Evolutionary conservation across 2,329 filamentous ascomycete species (phyloP).

Genomic region (Penicillium palitans): DNA sequence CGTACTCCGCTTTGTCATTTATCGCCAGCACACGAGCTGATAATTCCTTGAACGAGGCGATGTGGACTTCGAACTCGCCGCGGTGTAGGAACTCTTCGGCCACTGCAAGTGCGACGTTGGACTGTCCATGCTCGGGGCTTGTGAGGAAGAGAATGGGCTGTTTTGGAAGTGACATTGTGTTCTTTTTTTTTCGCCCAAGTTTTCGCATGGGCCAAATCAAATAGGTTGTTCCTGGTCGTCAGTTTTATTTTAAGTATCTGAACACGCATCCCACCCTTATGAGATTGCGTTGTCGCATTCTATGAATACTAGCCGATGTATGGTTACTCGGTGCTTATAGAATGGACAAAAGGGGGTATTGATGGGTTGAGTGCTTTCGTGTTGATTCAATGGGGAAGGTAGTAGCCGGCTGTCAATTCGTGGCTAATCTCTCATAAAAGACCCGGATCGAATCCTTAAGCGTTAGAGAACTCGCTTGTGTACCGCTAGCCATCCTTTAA

Average conservation of each 20-base stretch:
- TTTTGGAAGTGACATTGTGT: slow-evolving; percentile 19
- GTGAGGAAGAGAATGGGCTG: slow-evolving; percentile 45
- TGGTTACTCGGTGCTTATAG: slow-evolving; percentile 6
- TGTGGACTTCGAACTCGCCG: slow-evolving; percentile 45
- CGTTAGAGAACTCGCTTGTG: neutral
- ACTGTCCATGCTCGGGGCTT: slow-evolving; percentile 50
- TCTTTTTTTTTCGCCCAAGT: neutral
- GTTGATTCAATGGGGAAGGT: neutral
- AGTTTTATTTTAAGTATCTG: neutral
- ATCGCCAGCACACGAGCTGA: slow-evolving; percentile 34
- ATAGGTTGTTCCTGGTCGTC: neutral
- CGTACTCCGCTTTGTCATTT: slow-evolving; percentile 17
- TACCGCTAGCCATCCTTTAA: neutral
- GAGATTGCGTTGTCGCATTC: neutral
- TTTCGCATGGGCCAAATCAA: neutral
- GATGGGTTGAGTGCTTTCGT: neutral
- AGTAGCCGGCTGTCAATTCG: neutral
- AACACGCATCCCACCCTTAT: neutral
- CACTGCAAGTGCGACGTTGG: slow-evolving; percentile 50
- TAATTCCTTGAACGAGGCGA: slow-evolving; percentile 47
- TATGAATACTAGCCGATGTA: slow-evolving; percentile 9
- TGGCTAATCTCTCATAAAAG: neutral
- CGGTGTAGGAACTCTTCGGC: slow-evolving; percentile 43
- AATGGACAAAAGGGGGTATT: neutral
- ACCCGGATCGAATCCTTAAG: neutral